Evolutionary conservation across 148 eudicot species (phyloP).

Genomic region (Spergularia bocconei): DNA sequence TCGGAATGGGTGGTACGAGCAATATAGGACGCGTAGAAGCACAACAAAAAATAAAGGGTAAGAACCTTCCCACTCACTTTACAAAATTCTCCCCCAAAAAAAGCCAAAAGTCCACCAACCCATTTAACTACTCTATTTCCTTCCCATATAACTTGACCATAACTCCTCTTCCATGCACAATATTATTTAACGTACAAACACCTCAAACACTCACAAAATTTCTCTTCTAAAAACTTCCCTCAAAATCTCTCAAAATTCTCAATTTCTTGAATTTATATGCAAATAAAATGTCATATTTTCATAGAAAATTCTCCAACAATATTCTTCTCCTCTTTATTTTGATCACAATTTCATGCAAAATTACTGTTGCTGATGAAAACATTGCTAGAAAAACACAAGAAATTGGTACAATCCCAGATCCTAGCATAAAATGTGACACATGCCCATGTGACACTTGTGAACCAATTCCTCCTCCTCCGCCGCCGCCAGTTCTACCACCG

Average conservation of each 20-base stretch:
- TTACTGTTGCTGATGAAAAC: not conserved
- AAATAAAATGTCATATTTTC: constrained; percentile 14
- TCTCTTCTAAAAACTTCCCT: not conserved
- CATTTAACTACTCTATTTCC: constrained; percentile 8
- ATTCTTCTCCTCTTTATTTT: constrained; percentile 15
- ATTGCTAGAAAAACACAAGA: constrained; percentile 23
- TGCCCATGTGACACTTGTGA: constrained; percentile 47
- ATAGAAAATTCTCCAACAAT: constrained; percentile 1
- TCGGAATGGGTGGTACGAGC: not conserved
- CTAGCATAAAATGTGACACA: constrained; percentile 47
- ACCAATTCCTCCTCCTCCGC: constrained; percentile 35
- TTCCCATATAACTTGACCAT: constrained; percentile 20
- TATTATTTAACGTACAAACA: constrained; percentile 7
- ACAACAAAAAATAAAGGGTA: not conserved
- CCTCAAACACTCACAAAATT: not conserved
- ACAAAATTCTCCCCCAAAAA: constrained; percentile 16
- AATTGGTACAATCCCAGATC: constrained; percentile 21
- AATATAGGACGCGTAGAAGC: constrained; percentile 19
- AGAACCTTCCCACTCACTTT: constrained; percentile 28
- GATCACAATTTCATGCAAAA: constrained; percentile 19
- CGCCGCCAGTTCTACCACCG: constrained; percentile 31
- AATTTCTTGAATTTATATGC: constrained; percentile 10
- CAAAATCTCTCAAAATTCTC: not conserved
- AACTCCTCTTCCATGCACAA: constrained; percentile 10
- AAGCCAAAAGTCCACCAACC: constrained; percentile 23